Conservation (phyloP, 495 filamentous ascomycete species). For the Xylaria palmicola region DNA sequence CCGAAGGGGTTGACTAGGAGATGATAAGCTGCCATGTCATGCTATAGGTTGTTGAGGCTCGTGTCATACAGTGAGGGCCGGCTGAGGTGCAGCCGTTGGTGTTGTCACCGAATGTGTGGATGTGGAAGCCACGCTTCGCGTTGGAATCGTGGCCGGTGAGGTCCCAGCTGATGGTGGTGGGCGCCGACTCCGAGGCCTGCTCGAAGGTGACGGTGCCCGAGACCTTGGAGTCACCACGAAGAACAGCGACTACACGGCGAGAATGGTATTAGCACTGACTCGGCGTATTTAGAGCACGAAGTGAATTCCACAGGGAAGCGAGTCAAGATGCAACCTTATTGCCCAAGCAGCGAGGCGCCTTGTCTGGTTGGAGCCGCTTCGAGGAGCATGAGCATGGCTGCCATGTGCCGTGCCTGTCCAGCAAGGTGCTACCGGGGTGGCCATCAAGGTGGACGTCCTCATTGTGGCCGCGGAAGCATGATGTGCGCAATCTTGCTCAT, state of each 20-base stretch:
- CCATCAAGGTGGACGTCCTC: constrained; percentile 32
- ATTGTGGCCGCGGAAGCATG: constrained; percentile 22
- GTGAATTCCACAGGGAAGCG: constrained; percentile 10
- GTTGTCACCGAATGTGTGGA: constrained; percentile 99
- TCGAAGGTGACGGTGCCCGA: constrained; percentile 91
- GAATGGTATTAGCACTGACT: constrained; percentile 31
- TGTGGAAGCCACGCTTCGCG: constrained; percentile 94
- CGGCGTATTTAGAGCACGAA: neutral
- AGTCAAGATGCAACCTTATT: constrained; percentile 17
- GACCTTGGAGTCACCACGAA: constrained; percentile 96
- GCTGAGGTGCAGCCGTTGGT: constrained; percentile 99
- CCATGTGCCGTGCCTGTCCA: constrained; percentile 12
- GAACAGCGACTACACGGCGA: constrained; percentile 70
- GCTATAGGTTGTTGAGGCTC: neutral
- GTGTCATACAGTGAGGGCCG: constrained; percentile 85
- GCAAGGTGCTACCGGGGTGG: constrained; percentile 3
- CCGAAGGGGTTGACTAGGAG: constrained; percentile 83
- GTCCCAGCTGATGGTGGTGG: constrained; percentile 87
- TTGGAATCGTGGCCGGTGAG: constrained; percentile 91
- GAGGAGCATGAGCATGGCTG: constrained; percentile 12
- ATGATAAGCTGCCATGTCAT: constrained; percentile 6
- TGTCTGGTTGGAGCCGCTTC: neutral
- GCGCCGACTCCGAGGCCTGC: constrained; percentile 74
- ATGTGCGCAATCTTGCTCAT: constrained; percentile 40
- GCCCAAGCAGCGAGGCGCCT: constrained; percentile 7